Percentiles rank a stretch among this genome's conserved stretches.
These are phyloP conservation scores for Calonectria hawksworthii DNA, from an alignment of 2,329 filamentous ascomycete genomes.

Conservation along the genomic window DNA sequence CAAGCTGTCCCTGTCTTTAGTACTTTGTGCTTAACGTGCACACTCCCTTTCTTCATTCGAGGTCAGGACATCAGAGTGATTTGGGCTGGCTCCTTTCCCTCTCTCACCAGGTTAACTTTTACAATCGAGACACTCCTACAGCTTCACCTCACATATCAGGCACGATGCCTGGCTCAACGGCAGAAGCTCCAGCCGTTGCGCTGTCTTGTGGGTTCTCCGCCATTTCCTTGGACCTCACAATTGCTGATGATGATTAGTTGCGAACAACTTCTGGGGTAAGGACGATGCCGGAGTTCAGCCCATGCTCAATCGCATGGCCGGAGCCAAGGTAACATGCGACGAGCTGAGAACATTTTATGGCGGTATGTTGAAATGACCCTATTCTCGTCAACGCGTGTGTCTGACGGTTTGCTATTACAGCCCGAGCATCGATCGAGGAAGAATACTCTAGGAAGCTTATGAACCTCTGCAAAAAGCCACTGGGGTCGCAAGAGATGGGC, in stretches of 20 bases:
- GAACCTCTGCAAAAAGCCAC: conserved; percentile 86
- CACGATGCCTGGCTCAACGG: conserved; percentile 72
- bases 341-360: conserved; percentile 93
- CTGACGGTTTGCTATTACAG: conserved; percentile 56
- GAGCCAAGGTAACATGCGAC: conserved; percentile 94
- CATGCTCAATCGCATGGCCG: conserved; percentile 93
- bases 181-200: conserved; percentile 75
- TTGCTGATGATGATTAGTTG: conserved; percentile 69
- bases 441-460: conserved; percentile 94
- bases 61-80: conserved; percentile 34
- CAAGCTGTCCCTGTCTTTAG: background rate
- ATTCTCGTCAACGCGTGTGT: too few relatives aligned
- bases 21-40: background rate
- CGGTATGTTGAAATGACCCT: conserved; percentile 62
- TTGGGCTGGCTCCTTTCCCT: conserved; percentile 40
- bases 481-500: conserved; percentile 90
- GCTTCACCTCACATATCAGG: conserved; percentile 31
- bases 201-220: conserved; percentile 71
- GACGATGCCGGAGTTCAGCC: conserved; percentile 96
- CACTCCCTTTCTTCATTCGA: conserved; percentile 31
- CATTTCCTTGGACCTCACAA: background rate
- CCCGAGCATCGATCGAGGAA: conserved; percentile 93
- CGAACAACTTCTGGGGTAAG: conserved; percentile 99
- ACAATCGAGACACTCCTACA: conserved; percentile 5
- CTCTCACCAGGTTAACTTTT: conserved; percentile 2